phyloP scores from a whole-genome alignment of 2,329 filamentous ascomycete genomes.

The Coniochaeta sp. region DNA sequence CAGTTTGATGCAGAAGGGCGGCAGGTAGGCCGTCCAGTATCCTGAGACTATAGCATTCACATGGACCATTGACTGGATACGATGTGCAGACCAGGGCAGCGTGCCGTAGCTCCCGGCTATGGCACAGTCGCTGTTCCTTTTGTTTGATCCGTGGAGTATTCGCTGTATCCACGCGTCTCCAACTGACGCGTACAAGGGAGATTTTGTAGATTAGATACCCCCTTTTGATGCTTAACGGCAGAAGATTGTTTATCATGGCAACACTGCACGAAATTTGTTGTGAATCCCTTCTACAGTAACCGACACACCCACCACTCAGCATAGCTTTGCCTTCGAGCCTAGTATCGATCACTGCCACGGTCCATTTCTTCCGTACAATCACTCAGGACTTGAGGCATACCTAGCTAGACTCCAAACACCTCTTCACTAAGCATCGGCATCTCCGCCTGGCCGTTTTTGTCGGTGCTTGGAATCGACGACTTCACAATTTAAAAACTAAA shows the following conservation, averaged over 20 bases:
- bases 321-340: background rate
- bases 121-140: background rate
- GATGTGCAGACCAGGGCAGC: background rate
- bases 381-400: background rate
- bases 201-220: slow-evolving; percentile 15
- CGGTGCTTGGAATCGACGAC: too few relatives aligned
- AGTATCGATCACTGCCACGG: too few relatives aligned
- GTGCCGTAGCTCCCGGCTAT: background rate
- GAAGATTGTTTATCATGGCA: background rate
- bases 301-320: background rate
- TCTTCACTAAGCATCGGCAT: too few relatives aligned
- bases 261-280: background rate
- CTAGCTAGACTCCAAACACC: background rate
- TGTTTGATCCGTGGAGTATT: background rate
- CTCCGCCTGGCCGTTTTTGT: too few relatives aligned
- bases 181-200: background rate
- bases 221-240: slow-evolving; percentile 4
- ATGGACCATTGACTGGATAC: background rate
- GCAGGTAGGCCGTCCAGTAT: background rate
- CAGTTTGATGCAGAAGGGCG: slow-evolving; percentile 47
- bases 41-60: background rate
- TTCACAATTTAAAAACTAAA: too few relatives aligned
- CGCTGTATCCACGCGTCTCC: background rate
- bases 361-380: background rate
- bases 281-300: background rate